Percentiles rank a stretch among this genome's conserved stretches.
These are phyloP conservation scores for Botryosphaeria agaves DNA, from an alignment of 2,329 filamentous ascomycete genomes.

Conservation along the genomic window DNA sequence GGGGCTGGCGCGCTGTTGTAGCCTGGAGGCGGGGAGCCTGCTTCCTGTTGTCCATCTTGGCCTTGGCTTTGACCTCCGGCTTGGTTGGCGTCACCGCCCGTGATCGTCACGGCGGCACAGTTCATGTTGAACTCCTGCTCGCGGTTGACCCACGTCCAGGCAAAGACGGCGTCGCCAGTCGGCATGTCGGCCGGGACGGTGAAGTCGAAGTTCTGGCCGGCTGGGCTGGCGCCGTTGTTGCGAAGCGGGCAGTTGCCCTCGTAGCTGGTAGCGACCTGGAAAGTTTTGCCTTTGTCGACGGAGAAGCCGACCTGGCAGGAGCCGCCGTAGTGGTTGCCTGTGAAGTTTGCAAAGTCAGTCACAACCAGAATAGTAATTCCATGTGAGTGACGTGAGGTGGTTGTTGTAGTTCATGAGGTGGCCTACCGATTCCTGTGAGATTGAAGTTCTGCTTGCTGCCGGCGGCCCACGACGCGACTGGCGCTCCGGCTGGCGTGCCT, in stretches of 20 bases:
- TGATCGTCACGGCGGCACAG: conserved; percentile 27
- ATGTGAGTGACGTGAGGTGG: too few relatives aligned
- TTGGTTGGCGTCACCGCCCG: conserved; percentile 2
- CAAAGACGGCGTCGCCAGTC: conserved; percentile 23
- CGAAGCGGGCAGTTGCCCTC: conserved; percentile 30
- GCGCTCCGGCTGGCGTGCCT: conserved; percentile 22
- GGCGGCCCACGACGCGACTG: conserved; percentile 24
- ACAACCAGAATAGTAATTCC: neutral
- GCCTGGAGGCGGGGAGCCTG: neutral
- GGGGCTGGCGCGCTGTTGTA: neutral
- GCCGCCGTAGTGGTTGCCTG: conserved; percentile 28
- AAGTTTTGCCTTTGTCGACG: conserved; percentile 23
- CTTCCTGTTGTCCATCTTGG: conserved; percentile 10
- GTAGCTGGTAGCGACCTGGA: conserved; percentile 26
- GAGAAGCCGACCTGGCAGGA: conserved; percentile 29
- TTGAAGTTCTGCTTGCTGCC: conserved; percentile 24
- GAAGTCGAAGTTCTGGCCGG: conserved; percentile 27
- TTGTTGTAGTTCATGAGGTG: too few relatives aligned
- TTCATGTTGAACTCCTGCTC: conserved; percentile 29
- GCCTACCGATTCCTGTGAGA: conserved; percentile 12
- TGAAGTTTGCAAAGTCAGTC: conserved; percentile 5
- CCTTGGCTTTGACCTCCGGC: conserved; percentile 1
- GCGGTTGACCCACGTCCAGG: conserved; percentile 31
- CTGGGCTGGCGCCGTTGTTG: conserved; percentile 16
- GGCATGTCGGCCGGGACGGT: conserved; percentile 25